Base-by-base conservation (phyloP, 139 green algal species). In the Chlamydomonas schloesseri region DNA sequence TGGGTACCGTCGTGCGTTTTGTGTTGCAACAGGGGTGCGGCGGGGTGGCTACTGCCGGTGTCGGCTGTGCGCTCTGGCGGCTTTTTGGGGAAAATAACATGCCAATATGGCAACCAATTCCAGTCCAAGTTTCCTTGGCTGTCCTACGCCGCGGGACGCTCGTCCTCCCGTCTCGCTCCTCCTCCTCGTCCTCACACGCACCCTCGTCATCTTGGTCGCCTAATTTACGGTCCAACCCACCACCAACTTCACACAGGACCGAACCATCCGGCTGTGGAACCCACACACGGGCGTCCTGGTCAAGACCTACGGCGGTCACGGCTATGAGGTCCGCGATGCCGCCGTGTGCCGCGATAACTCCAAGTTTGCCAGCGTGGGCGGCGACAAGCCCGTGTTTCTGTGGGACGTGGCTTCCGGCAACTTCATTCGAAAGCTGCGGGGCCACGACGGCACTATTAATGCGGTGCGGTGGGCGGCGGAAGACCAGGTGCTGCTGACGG, bases 371-470 rank as follows among this genome's bases (percentile, higher is more conserved):
- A 98, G 95, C 0, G 96, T 94, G 79, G 98, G 98, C 3, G 96
- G 94, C 31, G 98, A 99, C 90, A 91, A 90, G 83, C 90, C 91
- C 88, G 60, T 67, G 60, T 98, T 99, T 84, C 78, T 97, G 33
- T 99, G 97, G 97, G 98, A 99, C 81, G 98, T 99, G 2, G 84
- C 90, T 8, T 93, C 92, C 21, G 97, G 94, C 21, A 83, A 82
- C 18, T 95, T 97, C 72, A 93, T 99, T 11, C 91, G 97, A 17
- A 96, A 96, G 81, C 97, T 99, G 73, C 76, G 88, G 23, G 98
- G 97, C 0, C 97, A 99, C 84, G 97, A 99, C 58, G 91, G 87
- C 20, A 88, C 88, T 46, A 86, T 97, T 60, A 98, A 98, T 79
- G 88, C 95, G 37, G 94, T 98, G 33, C 33, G 87, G 47, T 97